Conservation (phyloP, 129 eudicot genomes). For the Glebionis coronaria region DNA sequence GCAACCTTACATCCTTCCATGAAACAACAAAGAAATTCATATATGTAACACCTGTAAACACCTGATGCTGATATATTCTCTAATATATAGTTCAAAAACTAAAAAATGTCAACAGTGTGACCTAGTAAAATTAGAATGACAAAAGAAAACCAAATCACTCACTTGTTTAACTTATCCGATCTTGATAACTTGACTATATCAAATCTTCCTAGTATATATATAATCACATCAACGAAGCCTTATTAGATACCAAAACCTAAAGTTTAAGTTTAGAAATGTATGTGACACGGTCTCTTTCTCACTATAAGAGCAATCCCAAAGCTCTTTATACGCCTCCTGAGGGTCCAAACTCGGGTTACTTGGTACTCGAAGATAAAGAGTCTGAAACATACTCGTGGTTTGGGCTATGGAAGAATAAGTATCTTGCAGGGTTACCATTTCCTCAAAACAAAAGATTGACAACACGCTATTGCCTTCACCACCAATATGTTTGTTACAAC, state of each 20-base stretch:
- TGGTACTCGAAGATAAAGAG: constrained; percentile 31
- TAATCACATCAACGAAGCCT: too few species aligned
- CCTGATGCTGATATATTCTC: background rate
- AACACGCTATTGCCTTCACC: constrained; percentile 27
- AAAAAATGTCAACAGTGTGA: background rate
- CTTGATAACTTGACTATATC: background rate
- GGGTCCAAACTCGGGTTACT: constrained; percentile 54
- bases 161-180: constrained; percentile 19
- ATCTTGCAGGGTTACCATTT: constrained; percentile 46
- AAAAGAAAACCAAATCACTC: constrained; percentile 15
- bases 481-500: background rate
- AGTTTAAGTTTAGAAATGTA: constrained; percentile 34
- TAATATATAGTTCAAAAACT: background rate
- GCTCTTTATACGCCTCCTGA: constrained; percentile 41
- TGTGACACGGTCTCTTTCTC: constrained; percentile 60
- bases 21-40: background rate
- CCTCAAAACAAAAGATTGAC: constrained; percentile 66
- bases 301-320: constrained; percentile 39
- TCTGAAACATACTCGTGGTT: constrained; percentile 53
- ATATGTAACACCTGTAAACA: background rate
- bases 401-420: constrained; percentile 36
- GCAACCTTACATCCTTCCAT: background rate
- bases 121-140: background rate
- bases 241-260: too few species aligned
- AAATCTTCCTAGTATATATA: background rate